Base-by-base conservation (phyloP, 768 basidiomycete genomes). In the Tylopilus intermedius region DNA sequence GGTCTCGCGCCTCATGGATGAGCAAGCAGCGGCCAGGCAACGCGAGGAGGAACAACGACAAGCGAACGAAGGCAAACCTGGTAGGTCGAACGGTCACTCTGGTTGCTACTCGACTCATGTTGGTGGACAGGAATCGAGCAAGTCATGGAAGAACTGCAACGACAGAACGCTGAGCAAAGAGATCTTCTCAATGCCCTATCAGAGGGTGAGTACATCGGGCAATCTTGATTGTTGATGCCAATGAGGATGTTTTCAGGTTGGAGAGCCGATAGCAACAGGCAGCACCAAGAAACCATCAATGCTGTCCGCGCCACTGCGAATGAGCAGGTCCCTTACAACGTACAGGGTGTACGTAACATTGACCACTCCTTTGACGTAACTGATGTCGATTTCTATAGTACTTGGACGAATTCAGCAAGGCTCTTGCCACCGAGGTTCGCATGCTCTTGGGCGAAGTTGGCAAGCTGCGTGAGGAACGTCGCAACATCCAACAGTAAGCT, bases 361-460 rank as follows among this genome's bases (percentile, higher is more conserved):
- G 6, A 54, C 18, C 33, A 50, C 6, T 38, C 59, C 22, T 55
- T 57, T 35, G 14, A 35, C 45, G 32, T 39, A 15, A 42, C 43
- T 42, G 48, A 62, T 35, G 13, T 42, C 35, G 5, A 21, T 26
- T 21, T 4, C 24, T 24, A 38, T 50, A 90, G 86, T 92, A 93
- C 65, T 77, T 93, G 13, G 86, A 93, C 55, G 88, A 93, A 51
- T 93, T 93, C 71, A 91, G 88, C 67, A 87, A 83, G 66, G 85
- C 90, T 1, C 71, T 93, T 43, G 88, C 90, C 3, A 76, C 79
- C 14, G 90, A 93, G 72, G 90, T 93, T 9, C 82, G 88, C 29
- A 85, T 89, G 78, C 75, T 93, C 13, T 78, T 93, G 9, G 80
- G 78, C 33, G 90, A 93, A 72, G 90, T 92, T 38, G 88, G 90